These are phyloP conservation scores for Podospora appendiculata DNA, from an alignment of 495 filamentous ascomycete genomes.

Conservation along the genomic window DNA sequence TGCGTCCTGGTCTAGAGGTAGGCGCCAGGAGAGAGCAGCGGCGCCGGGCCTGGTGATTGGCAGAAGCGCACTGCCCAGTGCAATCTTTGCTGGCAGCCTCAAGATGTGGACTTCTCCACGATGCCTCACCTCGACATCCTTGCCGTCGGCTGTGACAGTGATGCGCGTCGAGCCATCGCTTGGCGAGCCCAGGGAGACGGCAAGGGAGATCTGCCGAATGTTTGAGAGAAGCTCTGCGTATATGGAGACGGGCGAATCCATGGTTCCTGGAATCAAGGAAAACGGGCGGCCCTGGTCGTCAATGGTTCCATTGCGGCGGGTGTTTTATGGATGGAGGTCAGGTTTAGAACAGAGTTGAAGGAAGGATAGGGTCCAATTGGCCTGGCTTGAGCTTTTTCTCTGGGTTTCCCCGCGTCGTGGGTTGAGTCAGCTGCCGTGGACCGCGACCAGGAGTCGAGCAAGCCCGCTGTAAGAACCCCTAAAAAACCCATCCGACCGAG, in stretches of 20 bases:
- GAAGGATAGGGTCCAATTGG: no score
- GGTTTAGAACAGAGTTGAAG: no score
- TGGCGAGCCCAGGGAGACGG: conserved; percentile 53
- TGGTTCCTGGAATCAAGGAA: neutral
- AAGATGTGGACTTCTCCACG: conserved; percentile 47
- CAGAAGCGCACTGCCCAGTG: conserved; percentile 25
- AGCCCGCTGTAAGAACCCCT: no score
- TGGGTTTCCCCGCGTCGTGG: no score
- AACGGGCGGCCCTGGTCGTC: no score
- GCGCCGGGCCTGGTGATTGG: conserved; percentile 22
- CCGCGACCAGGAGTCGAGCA: no score
- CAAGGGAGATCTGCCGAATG: conserved; percentile 75
- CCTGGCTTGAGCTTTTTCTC: no score
- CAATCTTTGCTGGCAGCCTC: conserved; percentile 57
- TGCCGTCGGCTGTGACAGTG: conserved; percentile 41
- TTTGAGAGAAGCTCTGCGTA: conserved; percentile 86
- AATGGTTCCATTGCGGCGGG: no score
- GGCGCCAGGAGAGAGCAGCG: conserved; percentile 58
- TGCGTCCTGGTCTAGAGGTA: conserved; percentile 41
- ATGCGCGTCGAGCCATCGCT: conserved; percentile 38
- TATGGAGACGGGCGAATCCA: conserved; percentile 29
- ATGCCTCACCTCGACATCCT: conserved; percentile 45
- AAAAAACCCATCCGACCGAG: no score
- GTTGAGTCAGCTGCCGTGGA: no score
- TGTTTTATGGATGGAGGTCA: no score